Conservation (phyloP, 2,329 filamentous ascomycete genomes). For the Fusarium piperis region DNA sequence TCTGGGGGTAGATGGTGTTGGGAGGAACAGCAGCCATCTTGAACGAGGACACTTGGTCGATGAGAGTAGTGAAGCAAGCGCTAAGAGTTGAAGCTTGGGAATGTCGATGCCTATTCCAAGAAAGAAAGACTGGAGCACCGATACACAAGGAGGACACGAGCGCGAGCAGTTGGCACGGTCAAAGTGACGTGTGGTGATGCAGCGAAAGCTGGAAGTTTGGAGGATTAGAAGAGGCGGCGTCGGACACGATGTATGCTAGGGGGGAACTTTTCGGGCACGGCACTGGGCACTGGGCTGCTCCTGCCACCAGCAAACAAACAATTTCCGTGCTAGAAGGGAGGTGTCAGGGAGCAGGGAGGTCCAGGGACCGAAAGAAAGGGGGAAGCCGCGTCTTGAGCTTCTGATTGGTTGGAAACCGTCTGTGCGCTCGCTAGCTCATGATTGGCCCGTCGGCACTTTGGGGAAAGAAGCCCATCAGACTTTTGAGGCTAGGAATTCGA, state of each 20-base stretch:
- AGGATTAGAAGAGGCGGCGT: constrained; percentile 43
- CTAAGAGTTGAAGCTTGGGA: constrained; percentile 43
- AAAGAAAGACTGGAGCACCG: constrained; percentile 37
- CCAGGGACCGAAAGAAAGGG: constrained; percentile 55
- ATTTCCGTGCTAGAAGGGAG: constrained; percentile 56
- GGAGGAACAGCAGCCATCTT: constrained; percentile 72
- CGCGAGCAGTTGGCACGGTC: constrained; percentile 34
- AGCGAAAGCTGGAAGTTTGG: constrained; percentile 42
- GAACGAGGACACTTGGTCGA: constrained; percentile 41
- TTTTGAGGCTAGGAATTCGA: constrained; percentile 43
- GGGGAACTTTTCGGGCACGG: constrained; percentile 51
- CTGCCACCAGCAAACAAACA: constrained; percentile 57
- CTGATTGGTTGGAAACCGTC: constrained; percentile 44
- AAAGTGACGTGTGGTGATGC: constrained; percentile 39
- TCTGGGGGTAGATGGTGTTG: constrained; percentile 85
- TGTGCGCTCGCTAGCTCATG: constrained; percentile 44
- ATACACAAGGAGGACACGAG: constrained; percentile 31
- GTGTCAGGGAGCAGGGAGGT: constrained; percentile 44
- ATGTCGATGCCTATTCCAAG: constrained; percentile 42
- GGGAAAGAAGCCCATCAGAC: constrained; percentile 43
- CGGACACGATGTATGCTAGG: constrained; percentile 42
- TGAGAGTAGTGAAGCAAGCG: constrained; percentile 43
- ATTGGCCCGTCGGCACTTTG: constrained; percentile 44
- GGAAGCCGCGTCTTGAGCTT: constrained; percentile 50
- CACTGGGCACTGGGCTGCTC: constrained; percentile 47